phyloP scores from a whole-genome alignment of 164 flowering plant genomes.

The Aristolochia fimbriata region DNA sequence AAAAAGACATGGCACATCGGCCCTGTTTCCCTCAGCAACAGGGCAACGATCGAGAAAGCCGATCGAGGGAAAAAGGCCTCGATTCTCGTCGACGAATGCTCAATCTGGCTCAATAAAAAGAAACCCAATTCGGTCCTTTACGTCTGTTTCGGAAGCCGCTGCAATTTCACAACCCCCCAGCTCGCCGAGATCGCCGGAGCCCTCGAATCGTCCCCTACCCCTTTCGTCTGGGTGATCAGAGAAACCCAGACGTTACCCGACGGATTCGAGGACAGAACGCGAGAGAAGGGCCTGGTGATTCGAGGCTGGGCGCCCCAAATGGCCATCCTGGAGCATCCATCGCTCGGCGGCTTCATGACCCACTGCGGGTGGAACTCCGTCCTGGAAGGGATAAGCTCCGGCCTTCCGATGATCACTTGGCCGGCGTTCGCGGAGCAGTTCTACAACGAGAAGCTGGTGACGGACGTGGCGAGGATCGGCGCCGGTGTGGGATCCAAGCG shows the following conservation, averaged over 20 bases:
- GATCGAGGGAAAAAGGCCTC: constrained; percentile 3
- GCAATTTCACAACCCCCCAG: background rate
- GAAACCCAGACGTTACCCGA: constrained; percentile 8
- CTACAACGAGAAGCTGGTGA: constrained; percentile 11
- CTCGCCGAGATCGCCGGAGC: constrained; percentile 1
- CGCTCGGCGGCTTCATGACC: constrained; percentile 19
- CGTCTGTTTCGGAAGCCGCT: constrained; percentile 3
- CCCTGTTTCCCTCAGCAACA: constrained; percentile 1
- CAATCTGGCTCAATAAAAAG: background rate
- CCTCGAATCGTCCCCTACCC: background rate
- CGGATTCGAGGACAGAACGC: constrained; percentile 19
- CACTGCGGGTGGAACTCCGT: constrained; percentile 7
- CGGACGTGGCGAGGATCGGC: constrained; percentile 31
- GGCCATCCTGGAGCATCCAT: constrained; percentile 20
- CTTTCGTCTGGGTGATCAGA: constrained; percentile 4
- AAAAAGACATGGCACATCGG: constrained; percentile 3
- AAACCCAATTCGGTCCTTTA: constrained; percentile 2
- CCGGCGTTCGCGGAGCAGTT: constrained; percentile 17
- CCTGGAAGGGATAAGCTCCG: background rate
- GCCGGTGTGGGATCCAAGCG: constrained; percentile 33
- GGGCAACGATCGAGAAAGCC: background rate
- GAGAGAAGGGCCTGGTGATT: constrained; percentile 20
- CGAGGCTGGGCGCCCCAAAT: constrained; percentile 38
- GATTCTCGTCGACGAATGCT: background rate
- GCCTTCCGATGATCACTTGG: constrained; percentile 18